These are phyloP conservation scores for Xylaria sp. DNA, from an alignment of 2,329 filamentous ascomycete species.

Conservation along the genomic window DNA sequence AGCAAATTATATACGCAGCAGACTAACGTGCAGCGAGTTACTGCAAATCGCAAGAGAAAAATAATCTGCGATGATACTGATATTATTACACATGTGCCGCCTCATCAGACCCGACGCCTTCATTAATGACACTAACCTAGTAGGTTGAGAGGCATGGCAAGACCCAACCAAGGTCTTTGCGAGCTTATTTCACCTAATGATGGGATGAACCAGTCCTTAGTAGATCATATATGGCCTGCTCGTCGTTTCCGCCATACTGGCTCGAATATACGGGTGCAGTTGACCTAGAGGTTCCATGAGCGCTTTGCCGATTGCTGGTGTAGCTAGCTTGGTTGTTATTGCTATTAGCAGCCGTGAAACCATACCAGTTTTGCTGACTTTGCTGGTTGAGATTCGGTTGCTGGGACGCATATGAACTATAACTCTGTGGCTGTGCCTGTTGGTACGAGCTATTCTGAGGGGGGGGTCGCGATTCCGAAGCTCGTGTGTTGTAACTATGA, in stretches of 20 bases:
- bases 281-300: conserved; percentile 42
- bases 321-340: conserved; percentile 41
- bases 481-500: conserved; percentile 45
- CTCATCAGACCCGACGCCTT: conserved; percentile 7
- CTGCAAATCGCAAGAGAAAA: neutral
- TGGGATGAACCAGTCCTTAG: conserved; percentile 41
- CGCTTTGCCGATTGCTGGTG: conserved; percentile 40
- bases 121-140: neutral
- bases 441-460: conserved; percentile 45
- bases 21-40: neutral
- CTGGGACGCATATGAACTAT: conserved; percentile 47
- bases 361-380: conserved; percentile 53
- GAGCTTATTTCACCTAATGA: conserved; percentile 32
- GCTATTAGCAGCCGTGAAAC: conserved; percentile 45
- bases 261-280: conserved; percentile 40
- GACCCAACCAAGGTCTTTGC: neutral
- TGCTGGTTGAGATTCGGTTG: conserved; percentile 42
- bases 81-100: neutral
- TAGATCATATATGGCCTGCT: conserved; percentile 47
- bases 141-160: neutral
- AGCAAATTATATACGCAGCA: neutral
- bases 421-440: conserved; percentile 48
- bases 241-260: conserved; percentile 43
- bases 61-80: neutral
- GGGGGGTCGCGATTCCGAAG: conserved; percentile 43